Evolutionary conservation across 768 basidiomycete genomes (phyloP), one percentile per base, ranked within the genome.

Genomic region (Boletus fagicola): DNA sequence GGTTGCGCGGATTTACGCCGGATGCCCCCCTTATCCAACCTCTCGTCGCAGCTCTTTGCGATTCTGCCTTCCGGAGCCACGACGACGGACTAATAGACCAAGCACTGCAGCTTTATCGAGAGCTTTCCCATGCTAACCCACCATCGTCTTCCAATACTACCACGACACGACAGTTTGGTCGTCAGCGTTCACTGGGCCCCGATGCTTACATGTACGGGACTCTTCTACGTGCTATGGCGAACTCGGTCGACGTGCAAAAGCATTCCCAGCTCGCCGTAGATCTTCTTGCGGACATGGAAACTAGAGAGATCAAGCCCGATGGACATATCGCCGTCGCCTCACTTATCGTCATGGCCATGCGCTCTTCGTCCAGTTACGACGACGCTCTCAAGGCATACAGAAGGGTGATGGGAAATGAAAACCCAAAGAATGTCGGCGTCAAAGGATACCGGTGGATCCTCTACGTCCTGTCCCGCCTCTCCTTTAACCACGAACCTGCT

Each of bases 281-380:
- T 10, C 75, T 94, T 26, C 62, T 92, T 18, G 76, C 81, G 39
- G 89, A 92, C 61, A 89, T 94, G 84, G 76, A 82, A 43, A 53
- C 64, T 4, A 80, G 83, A 35, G 68, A 75, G 5, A 66, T 91
- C 24, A 65, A 77, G 0, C 65, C 76, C 62, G 71, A 80, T 54
- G 74, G 79, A 54, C 78, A 77, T 36, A 64, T 77, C 61, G 76
- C 80, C 20, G 65, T 75, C 13, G 76, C 83, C 5, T 80, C 83
- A 2, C 72, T 83, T 38, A 78, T 87, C 44, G 78, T 88, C 50
- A 71, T 89, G 45, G 79, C 84, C 47, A 92, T 95, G 85, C 81
- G 82, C 26, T 73, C 76, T n/a, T 74, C 84, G 1, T 65, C 78
- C 2, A 78, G 67, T 42, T 78, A 83, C 47, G 75, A 80, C 26